Evolutionary conservation across 2,329 filamentous ascomycete genomes (phyloP).

Genomic region (Penicillium sp.): DNA sequence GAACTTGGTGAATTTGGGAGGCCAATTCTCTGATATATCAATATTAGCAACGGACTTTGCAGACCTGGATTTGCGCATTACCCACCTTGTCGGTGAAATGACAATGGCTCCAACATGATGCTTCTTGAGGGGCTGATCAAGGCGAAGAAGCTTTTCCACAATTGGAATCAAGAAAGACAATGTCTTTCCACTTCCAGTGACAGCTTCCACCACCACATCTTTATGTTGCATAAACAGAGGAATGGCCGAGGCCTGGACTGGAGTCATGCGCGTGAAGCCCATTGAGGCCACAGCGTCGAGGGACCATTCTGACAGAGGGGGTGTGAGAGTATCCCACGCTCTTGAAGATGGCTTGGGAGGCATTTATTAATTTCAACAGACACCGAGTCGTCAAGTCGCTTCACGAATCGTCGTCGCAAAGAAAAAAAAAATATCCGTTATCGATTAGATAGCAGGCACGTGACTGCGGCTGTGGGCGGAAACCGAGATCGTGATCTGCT

Average conservation of each 20-base stretch:
- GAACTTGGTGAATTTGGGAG: constrained; percentile 80
- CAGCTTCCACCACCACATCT: constrained; percentile 88
- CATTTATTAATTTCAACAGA: constrained; percentile 20
- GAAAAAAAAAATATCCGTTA: constrained; percentile 26
- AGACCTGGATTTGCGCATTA: neutral
- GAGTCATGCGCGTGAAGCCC: constrained; percentile 85
- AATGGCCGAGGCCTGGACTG: constrained; percentile 89
- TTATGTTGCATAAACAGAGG: constrained; percentile 86
- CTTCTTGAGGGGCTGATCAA: constrained; percentile 79
- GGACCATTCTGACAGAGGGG: constrained; percentile 76
- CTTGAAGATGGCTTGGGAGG: constrained; percentile 49
- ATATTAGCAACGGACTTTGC: neutral
- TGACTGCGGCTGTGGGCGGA: constrained; percentile 20
- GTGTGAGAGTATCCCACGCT: constrained; percentile 67
- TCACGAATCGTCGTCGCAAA: constrained; percentile 6
- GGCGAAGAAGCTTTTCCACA: constrained; percentile 74
- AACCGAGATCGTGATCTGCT: constrained; percentile 14
- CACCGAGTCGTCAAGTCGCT: constrained; percentile 1
- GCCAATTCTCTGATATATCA: constrained; percentile 68
- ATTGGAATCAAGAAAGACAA: constrained; percentile 81
- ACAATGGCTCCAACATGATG: constrained; percentile 89
- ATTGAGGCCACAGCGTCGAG: constrained; percentile 78
- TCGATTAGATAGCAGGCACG: constrained; percentile 35
- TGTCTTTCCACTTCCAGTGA: constrained; percentile 89
- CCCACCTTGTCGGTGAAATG: constrained; percentile 73